phyloP scores from a whole-genome alignment of 2,329 filamentous ascomycete species.

The Nemania sp. region DNA sequence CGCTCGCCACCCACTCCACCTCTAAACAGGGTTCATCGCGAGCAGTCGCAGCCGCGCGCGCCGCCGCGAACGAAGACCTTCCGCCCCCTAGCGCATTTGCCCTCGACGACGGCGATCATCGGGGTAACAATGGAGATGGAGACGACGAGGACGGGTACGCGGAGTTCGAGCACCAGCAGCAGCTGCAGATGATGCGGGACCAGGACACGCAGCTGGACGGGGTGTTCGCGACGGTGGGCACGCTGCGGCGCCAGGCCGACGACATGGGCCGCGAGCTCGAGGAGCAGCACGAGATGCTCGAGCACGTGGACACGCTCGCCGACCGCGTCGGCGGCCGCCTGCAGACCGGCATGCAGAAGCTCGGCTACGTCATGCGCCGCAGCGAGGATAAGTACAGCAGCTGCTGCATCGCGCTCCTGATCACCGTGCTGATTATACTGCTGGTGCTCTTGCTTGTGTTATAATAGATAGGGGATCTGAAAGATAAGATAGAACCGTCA shows the following conservation, averaged over 20 bases:
- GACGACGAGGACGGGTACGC: conserved; percentile 63
- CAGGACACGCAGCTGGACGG: conserved; percentile 93
- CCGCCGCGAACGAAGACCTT: conserved; percentile 47
- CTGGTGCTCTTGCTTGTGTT: conserved; percentile 75
- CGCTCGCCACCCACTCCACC: conserved; percentile 36
- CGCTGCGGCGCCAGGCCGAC: conserved; percentile 84
- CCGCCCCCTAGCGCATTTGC: conserved; percentile 61
- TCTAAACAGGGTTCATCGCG: conserved; percentile 9
- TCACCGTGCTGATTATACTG: conserved; percentile 84
- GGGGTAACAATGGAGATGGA: conserved; percentile 55
- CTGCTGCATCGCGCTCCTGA: conserved; percentile 88
- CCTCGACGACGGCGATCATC: conserved; percentile 53
- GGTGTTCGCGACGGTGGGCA: conserved; percentile 91
- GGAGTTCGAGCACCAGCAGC: conserved; percentile 87
- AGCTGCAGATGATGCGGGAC: conserved; percentile 88
- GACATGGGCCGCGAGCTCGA: conserved; percentile 96
- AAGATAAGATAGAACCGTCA: too few relatives aligned
- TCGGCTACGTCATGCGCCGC: conserved; percentile 79
- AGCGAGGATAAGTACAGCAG: conserved; percentile 89
- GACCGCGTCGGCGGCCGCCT: conserved; percentile 87
- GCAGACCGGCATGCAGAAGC: conserved; percentile 82
- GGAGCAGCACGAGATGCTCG: conserved; percentile 88
- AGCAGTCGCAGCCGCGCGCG: conserved; percentile 36
- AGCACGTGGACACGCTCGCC: conserved; percentile 80
- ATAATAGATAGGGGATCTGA: conserved; percentile 38